Conservation (phyloP, 2,329 filamentous ascomycete genomes). For the Aspergillus bombycis region DNA sequence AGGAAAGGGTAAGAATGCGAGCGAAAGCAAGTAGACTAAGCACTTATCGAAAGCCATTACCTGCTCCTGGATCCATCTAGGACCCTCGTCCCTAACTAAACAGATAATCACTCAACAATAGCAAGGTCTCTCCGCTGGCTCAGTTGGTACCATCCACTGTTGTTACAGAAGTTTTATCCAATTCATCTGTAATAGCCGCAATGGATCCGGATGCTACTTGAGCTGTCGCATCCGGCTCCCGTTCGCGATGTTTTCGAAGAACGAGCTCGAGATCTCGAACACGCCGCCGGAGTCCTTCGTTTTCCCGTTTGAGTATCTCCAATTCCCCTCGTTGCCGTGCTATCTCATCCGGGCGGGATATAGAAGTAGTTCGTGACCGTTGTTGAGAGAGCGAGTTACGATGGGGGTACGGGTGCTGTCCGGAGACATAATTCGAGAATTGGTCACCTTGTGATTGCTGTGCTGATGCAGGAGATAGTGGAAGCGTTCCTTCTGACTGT, state of each 20-base stretch:
- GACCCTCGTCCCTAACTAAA: conserved; percentile 4
- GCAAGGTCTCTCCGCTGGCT: not conserved
- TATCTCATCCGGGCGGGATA: conserved; percentile 46
- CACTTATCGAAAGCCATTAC: not conserved
- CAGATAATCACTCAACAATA: not conserved
- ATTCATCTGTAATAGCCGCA: conserved; percentile 3
- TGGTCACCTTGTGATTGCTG: conserved; percentile 34
- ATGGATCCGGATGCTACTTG: not conserved
- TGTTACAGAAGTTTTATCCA: not conserved
- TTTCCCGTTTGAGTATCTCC: conserved; percentile 49
- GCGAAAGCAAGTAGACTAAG: not conserved
- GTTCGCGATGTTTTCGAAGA: conserved; percentile 36
- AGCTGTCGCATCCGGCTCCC: conserved; percentile 11
- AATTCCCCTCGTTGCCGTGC: conserved; percentile 47
- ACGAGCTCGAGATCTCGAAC: conserved; percentile 48
- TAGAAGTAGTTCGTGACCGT: conserved; percentile 31
- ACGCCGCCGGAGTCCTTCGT: conserved; percentile 48
- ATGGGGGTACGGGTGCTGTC: conserved; percentile 33
- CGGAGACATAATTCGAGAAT: conserved; percentile 27
- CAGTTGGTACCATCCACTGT: not conserved
- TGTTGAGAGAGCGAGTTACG: conserved; percentile 36
- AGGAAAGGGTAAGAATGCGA: not conserved
- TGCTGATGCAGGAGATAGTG: conserved; percentile 32
- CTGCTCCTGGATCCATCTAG: not conserved
- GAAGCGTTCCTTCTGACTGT: conserved; percentile 36